Conservation (phyloP, 2,329 filamentous ascomycete species). For the Trichophyton simii region DNA sequence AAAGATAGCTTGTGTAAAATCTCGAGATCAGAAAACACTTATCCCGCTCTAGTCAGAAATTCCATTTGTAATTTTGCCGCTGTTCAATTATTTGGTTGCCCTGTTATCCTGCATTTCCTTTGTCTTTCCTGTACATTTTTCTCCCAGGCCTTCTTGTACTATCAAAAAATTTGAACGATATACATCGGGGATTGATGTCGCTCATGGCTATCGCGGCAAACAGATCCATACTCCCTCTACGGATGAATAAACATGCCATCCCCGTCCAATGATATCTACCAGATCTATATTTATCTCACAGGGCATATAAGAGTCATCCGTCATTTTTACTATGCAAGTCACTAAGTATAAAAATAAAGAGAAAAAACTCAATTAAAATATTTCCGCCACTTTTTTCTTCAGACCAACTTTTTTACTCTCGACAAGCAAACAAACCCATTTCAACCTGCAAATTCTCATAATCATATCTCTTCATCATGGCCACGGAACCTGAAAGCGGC, state of each 20-base stretch:
- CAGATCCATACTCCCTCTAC: no score
- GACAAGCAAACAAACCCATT: not conserved
- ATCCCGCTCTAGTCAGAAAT: constrained; percentile 7
- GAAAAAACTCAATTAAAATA: constrained; percentile 3
- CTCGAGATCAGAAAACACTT: constrained; percentile 11
- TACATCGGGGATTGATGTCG: no score
- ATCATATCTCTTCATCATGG: constrained; percentile 17
- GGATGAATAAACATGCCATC: not conserved
- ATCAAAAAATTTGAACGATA: not conserved
- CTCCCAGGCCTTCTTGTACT: not conserved
- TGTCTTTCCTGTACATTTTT: not conserved
- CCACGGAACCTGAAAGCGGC: constrained; percentile 19
- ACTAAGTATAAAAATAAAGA: no score
- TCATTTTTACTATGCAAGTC: not conserved
- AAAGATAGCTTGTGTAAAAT: constrained; percentile 16
- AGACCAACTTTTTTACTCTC: not conserved
- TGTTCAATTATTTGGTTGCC: not conserved
- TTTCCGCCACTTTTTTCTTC: not conserved
- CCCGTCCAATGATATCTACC: not conserved
- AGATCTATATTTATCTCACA: not conserved
- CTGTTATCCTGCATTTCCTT: not conserved
- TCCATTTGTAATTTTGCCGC: constrained; percentile 7
- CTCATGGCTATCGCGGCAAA: no score
- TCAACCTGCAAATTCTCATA: not conserved
- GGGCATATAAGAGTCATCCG: not conserved